These are phyloP conservation scores for Alternaria infectoria DNA, from an alignment of 2,329 filamentous ascomycete genomes.

Conservation along the genomic window DNA sequence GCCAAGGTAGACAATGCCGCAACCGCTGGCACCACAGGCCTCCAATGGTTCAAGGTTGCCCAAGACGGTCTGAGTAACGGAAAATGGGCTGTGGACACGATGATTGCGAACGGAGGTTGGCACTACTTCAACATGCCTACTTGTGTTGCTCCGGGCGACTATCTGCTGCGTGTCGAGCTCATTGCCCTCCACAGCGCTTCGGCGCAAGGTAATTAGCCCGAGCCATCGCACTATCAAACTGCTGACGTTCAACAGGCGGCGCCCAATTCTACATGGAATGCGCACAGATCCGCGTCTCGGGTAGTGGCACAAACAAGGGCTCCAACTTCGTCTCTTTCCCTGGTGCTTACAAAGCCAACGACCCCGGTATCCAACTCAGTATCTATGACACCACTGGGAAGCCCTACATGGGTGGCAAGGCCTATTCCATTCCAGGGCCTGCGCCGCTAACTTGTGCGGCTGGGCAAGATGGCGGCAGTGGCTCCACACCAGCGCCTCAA, in stretches of 20 bases:
- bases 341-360: slow-evolving; percentile 31
- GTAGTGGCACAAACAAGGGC: slow-evolving; percentile 22
- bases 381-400: slow-evolving; percentile 22
- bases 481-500: background rate
- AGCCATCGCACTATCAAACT: background rate
- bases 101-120: slow-evolving; percentile 54
- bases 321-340: slow-evolving; percentile 29
- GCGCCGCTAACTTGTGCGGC: slow-evolving; percentile 52
- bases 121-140: slow-evolving; percentile 45
- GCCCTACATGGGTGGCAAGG: slow-evolving; percentile 23
- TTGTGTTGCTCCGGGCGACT: slow-evolving; percentile 42
- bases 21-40: slow-evolving; percentile 39
- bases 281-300: slow-evolving; percentile 32
- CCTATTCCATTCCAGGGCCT: slow-evolving; percentile 57
- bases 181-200: slow-evolving; percentile 49
- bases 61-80: slow-evolving; percentile 44
- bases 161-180: slow-evolving; percentile 50
- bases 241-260: background rate
- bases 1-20: slow-evolving; percentile 46
- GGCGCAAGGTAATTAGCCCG: slow-evolving; percentile 2
- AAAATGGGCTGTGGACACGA: slow-evolving; percentile 55
- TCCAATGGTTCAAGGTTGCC: slow-evolving; percentile 48
- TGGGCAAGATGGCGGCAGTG: background rate
- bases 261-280: slow-evolving; percentile 32
- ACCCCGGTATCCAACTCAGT: slow-evolving; percentile 26